Evolutionary conservation across 371 early-diverging fungal species (phyloP).

Genomic region (Mortierella sp.): DNA sequence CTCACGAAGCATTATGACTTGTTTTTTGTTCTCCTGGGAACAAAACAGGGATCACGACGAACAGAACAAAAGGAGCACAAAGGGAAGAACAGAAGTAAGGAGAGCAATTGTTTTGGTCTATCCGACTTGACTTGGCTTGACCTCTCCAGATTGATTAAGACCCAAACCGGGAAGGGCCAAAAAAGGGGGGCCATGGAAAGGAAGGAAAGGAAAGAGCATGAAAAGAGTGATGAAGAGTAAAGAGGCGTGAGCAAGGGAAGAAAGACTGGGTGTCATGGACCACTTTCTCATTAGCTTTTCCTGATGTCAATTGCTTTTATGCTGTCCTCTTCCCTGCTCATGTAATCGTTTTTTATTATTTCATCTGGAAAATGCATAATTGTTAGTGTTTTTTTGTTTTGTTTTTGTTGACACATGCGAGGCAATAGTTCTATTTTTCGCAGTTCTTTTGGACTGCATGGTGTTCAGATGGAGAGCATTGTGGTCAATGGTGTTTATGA

Average conservation of each 20-base stretch:
- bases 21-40: constrained; percentile 1
- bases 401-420: background rate
- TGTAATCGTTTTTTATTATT: background rate
- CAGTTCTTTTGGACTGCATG: background rate
- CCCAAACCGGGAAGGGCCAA: constrained; percentile 7
- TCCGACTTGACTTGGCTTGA: background rate
- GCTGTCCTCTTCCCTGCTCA: background rate
- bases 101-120: constrained; percentile 5
- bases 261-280: background rate
- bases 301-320: background rate
- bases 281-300: background rate
- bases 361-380: background rate
- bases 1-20: background rate
- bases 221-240: background rate
- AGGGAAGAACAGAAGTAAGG: background rate
- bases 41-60: constrained; percentile 11
- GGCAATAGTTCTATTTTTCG: background rate
- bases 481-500: background rate
- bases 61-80: background rate
- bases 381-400: background rate
- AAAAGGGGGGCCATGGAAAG: constrained; percentile 1
- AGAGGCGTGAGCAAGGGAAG: background rate
- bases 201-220: background rate
- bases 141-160: background rate
- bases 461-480: constrained; percentile 2